Conservation (phyloP, 2,329 filamentous ascomycete genomes). For the Fusarium sambucinum region DNA sequence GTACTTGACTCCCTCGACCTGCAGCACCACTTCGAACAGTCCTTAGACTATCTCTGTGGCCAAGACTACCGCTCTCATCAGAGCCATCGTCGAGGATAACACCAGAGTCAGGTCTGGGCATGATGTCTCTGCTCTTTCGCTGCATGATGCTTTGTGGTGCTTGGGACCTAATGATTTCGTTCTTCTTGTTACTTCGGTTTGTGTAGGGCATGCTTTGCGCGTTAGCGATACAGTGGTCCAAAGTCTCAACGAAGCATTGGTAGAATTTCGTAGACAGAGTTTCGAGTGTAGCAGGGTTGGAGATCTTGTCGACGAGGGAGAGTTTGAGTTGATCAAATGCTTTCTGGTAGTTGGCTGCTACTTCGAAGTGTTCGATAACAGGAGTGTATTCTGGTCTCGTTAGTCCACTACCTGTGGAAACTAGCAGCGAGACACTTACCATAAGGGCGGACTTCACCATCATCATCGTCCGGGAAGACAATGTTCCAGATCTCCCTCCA, state of each 20-base stretch:
- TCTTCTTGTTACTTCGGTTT: constrained; percentile 57
- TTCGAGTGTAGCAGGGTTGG: constrained; percentile 55
- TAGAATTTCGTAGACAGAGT: constrained; percentile 56
- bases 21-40: constrained; percentile 43
- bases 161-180: constrained; percentile 46
- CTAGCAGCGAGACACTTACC: constrained; percentile 34
- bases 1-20: constrained; percentile 44
- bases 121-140: constrained; percentile 44
- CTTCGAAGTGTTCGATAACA: constrained; percentile 58
- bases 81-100: constrained; percentile 56
- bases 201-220: constrained; percentile 56
- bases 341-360: constrained; percentile 51
- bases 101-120: constrained; percentile 55
- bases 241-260: constrained; percentile 56
- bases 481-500: constrained; percentile 60
- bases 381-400: constrained; percentile 53
- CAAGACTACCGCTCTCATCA: constrained; percentile 54
- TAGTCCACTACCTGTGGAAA: not conserved
- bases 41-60: constrained; percentile 50
- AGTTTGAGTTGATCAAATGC: constrained; percentile 52
- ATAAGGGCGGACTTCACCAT: constrained; percentile 49
- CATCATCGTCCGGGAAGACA: constrained; percentile 57
- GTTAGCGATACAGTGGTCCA: constrained; percentile 53
- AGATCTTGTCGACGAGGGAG: constrained; percentile 54
- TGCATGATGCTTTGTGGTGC: constrained; percentile 34